These are phyloP conservation scores for Auxenochlorella pyrenoidosa DNA, from an alignment of 139 green algal species.

Conservation along the genomic window DNA sequence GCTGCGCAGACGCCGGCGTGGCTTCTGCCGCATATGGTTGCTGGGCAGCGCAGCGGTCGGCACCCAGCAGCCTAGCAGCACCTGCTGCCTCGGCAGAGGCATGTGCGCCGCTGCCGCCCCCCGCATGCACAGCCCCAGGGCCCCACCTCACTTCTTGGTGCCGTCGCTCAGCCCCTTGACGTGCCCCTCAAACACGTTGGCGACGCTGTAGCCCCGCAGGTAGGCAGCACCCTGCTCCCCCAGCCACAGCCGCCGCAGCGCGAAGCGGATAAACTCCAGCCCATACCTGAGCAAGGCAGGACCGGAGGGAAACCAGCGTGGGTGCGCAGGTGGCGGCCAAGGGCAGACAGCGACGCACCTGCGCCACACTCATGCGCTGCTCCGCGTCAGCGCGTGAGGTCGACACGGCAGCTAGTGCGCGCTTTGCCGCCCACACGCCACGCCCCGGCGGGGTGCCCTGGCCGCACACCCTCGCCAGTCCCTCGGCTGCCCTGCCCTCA, in stretches of 20 bases:
- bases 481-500: neutral
- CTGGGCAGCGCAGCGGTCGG: too few species aligned
- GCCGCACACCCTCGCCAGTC: too few species aligned
- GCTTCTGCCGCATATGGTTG: too few species aligned
- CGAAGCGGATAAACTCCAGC: conserved; percentile 63
- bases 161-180: conserved; percentile 39
- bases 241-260: conserved; percentile 33
- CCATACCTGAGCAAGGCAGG: conserved; percentile 50
- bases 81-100: neutral
- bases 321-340: neutral
- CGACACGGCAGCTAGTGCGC: too few species aligned
- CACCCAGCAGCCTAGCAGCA: neutral
- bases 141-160: conserved; percentile 46
- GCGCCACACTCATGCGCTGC: neutral
- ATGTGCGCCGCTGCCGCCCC: neutral
- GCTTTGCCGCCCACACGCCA: too few species aligned
- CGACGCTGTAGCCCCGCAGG: conserved; percentile 58
- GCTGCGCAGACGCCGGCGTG: too few species aligned
- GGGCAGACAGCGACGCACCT: too few species aligned
- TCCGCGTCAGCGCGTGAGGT: too few species aligned
- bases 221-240: conserved; percentile 28
- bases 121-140: neutral
- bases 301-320: too few species aligned
- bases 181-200: conserved; percentile 49
- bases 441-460: too few species aligned